Base-by-base conservation (phyloP, 495 filamentous ascomycete species). In the Barbatosphaeria neglecta region DNA sequence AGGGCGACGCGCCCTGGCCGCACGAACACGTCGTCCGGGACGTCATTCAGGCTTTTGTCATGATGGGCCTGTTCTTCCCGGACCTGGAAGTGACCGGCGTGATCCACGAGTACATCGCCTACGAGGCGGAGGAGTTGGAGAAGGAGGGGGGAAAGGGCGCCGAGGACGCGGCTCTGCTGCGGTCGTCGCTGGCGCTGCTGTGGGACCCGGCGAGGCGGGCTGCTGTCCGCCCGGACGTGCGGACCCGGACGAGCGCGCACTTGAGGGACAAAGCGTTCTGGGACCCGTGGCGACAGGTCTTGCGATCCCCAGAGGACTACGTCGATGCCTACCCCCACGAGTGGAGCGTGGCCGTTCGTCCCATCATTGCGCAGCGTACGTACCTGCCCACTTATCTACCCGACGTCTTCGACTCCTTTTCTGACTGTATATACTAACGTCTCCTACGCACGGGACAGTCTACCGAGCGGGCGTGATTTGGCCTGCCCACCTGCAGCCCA, bases 1-100 rank as follows among this genome's bases (percentile, higher is more conserved):
- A 53, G 15, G 16, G 47, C 10, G 38, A 16, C 0, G 45, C 50
- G 11, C 55, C 50, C 8, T 64, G 61, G 61, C 57, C 63, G 4
- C 63, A 72, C 47, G 57, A 62, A 11, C 66, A 64, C 42, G 56
- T 72, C 44, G 42, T 61, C n/a, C 56, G 62, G 40, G 69, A 72
- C 43, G 60, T 66, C 3, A 46, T 60, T 13, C 57, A 65, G 19
- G 65, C 70, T 1, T 67, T 62, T 35, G 59, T 58, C n/a, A 52
- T 49, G 19, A 65, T 69, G 57, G 55, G 54, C 0, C 50, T 70
- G 18, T 74, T 69, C 59, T 72, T 70, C 49, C 63, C 62, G 2
- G 47, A 55, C 8, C 20, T 61, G 11, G 49, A 50, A 8, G 44
- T 56, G 15, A 57, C 55, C 13, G 44, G 50, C n/a, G 49, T 61